These are phyloP conservation scores for Reutealis trisperma DNA, from an alignment of 345 rosid species.

Conservation along the genomic window DNA sequence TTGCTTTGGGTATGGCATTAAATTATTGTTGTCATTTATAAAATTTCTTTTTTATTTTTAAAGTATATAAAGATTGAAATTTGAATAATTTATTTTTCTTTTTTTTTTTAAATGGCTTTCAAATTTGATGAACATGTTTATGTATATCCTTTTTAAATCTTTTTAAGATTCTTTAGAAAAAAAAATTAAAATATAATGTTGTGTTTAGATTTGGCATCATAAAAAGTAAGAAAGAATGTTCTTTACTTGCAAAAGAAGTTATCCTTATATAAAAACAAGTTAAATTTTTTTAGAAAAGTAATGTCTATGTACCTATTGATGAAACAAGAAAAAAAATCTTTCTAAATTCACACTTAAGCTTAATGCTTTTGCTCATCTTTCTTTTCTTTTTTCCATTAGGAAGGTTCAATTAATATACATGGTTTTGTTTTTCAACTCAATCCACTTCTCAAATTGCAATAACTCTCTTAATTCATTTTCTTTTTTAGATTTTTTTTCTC, in stretches of 20 bases:
- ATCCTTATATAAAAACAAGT: slow-evolving; percentile 4
- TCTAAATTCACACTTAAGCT: slow-evolving; percentile 1
- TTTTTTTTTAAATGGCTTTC: no score
- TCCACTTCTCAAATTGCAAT: no score
- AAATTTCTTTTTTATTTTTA: no score
- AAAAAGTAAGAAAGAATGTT: slow-evolving; percentile 18
- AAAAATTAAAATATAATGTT: not conserved
- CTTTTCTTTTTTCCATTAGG: not conserved
- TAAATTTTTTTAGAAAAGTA: slow-evolving; percentile 12
- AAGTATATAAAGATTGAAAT: no score
- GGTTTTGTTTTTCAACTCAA: no score
- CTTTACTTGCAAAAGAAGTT: slow-evolving; percentile 38
- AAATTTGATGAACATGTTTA: no score
- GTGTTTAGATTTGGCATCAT: not conserved
- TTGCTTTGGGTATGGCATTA: no score
- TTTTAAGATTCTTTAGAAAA: slow-evolving; percentile 4
- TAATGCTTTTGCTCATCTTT: not conserved
- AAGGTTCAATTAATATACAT: not conserved
- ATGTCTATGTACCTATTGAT: not conserved
- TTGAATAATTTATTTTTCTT: no score
- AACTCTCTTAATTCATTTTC: no score
- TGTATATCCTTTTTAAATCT: not conserved
- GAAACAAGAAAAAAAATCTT: not conserved
- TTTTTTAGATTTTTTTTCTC: no score
- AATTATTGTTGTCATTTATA: no score